Evolutionary conservation across 306 rosid genomes (phyloP).

Genomic region (Vachellia pachyceras): DNA sequence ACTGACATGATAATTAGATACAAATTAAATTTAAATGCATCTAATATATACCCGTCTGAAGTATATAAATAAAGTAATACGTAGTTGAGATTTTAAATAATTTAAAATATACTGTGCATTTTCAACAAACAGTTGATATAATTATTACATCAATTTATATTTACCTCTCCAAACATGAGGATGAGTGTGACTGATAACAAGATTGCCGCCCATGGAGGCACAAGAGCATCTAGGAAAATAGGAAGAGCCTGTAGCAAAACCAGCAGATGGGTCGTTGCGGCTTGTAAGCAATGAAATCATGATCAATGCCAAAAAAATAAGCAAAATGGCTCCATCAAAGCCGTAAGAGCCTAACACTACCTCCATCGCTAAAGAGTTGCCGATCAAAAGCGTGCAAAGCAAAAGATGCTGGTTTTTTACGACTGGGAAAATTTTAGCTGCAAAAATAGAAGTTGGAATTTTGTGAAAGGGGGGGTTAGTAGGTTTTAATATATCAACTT

Average conservation of each 20-base stretch:
- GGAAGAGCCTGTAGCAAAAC: slow-evolving; percentile 75
- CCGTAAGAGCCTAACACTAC: slow-evolving; percentile 43
- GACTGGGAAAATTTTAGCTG: slow-evolving; percentile 96
- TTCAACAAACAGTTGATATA: background rate
- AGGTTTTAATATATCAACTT: background rate
- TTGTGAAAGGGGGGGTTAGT: background rate
- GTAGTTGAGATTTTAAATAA: background rate
- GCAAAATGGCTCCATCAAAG: background rate
- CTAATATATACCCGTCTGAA: background rate
- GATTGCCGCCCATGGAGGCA: slow-evolving; percentile 87
- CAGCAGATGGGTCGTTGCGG: background rate
- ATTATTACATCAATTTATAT: slow-evolving; percentile 14
- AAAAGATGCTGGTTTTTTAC: slow-evolving; percentile 97
- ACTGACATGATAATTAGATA: background rate
- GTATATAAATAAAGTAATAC: background rate
- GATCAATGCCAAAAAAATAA: background rate
- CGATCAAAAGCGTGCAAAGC: slow-evolving; percentile 94
- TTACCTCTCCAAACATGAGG: slow-evolving; percentile 94
- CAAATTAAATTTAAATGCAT: background rate
- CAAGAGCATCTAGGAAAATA: slow-evolving; percentile 83
- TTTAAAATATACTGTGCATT: background rate
- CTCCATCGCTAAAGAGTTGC: slow-evolving; percentile 97
- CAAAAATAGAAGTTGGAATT: slow-evolving; percentile 24
- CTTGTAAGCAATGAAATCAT: slow-evolving; percentile 24
- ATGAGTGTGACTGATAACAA: slow-evolving; percentile 86